Evolutionary conservation across 495 filamentous ascomycete species (phyloP), one percentile per base, ranked within the genome.

Genomic region (Neurospora sp.): DNA sequence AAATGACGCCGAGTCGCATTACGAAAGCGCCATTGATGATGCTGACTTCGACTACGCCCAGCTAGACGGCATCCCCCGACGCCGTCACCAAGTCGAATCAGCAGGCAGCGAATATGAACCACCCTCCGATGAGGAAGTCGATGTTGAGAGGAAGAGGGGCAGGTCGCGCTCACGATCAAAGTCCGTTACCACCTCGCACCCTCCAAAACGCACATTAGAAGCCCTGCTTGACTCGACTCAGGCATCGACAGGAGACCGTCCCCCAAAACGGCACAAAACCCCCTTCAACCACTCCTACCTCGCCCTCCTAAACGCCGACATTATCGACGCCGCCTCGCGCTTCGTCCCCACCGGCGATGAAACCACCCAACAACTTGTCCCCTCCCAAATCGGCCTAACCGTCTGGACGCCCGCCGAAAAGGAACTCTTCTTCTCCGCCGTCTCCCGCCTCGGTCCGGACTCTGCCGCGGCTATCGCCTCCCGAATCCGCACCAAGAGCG

Each of bases 321-420:
- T 91, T 68, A 41, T 77, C 0, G 84, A 87, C 38, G 80, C 81
- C 42, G 76, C 83, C 1, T 70, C 77, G 5, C 76, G 78, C 9
- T 74, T 80, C 39, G 35, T 82, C 4, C 68, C 75, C 1, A 78
- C 75, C 41, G 70, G 65, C 7, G 37, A 76, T 2, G 12, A 12
- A 18, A 38, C 37, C 10, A 18, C 44, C 9, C 53, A 65, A 9
- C 27, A 27, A 35, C 73, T 86, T 6, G 22, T 22, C 1, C 22
- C 75, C n/a, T 87, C 86, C 3, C 91, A 93, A 74, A 80, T 92
- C 77, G 93, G 93, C 27, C 82, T 87, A 22, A 88, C 90, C 10
- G 70, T 81, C 16, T 98, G 95, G 95, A 89, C 87, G 0, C 68
- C 80, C 0, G 75, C 81, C 7, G 95, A 98, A 79, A 96, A 96